Percentiles rank a stretch among this genome's conserved stretches.
phyloP scores from a whole-genome alignment of 305 asterid species.

The Caryopteris hybrid region DNA sequence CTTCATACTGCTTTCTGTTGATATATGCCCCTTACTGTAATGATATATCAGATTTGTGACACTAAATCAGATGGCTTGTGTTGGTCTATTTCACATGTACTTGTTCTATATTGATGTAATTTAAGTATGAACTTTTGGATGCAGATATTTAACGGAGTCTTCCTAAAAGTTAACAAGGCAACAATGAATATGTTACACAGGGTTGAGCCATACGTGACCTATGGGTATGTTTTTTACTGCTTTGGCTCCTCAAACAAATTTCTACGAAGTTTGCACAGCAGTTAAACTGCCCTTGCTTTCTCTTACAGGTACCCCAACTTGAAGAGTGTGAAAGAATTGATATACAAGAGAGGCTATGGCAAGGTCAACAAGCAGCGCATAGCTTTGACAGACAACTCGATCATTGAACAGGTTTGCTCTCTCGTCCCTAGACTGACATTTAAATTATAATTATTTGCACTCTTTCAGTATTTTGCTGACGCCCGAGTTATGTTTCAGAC shows the following conservation, averaged over 20 bases:
- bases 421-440: not conserved
- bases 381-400: conserved; percentile 66
- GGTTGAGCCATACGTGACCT: conserved; percentile 79
- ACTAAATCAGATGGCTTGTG: no score
- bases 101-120: no score
- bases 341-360: conserved; percentile 83
- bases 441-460: not conserved
- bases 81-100: no score
- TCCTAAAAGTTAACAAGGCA: conserved; percentile 79
- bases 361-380: conserved; percentile 71
- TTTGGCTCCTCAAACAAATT: not conserved
- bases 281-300: not conserved
- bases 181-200: conserved; percentile 70
- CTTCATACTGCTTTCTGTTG: no score
- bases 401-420: conserved; percentile 55
- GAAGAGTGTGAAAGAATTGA: conserved; percentile 69
- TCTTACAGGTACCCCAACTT: conserved; percentile 64
- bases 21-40: no score
- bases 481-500: conserved; percentile 14
- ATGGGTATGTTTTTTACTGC: conserved; percentile 35
- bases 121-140: not conserved
- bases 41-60: no score
- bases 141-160: conserved; percentile 80
- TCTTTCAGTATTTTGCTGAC: not conserved
- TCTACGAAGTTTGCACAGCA: not conserved